phyloP scores from a whole-genome alignment of 805 yeast species.

The Pichia pseudocactophila region DNA sequence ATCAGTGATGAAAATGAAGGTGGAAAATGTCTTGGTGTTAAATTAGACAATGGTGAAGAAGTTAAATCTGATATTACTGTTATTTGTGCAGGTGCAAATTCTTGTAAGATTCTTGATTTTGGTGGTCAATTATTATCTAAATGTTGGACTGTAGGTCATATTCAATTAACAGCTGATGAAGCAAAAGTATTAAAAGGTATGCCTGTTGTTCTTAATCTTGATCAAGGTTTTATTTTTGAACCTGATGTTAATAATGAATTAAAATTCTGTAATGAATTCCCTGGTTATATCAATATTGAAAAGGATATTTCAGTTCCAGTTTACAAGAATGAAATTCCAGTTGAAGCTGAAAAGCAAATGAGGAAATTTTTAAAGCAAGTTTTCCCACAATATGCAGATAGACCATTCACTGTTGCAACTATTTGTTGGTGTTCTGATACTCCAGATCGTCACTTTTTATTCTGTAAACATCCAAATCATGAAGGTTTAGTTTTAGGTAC shows the following conservation, averaged over 20 bases:
- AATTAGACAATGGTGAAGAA: conserved; percentile 21
- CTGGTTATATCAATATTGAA: conserved; percentile 7
- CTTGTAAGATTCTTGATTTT: conserved; percentile 29
- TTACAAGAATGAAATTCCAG: conserved; percentile 10
- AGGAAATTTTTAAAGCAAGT: conserved; percentile 6
- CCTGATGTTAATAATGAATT: conserved; percentile 30
- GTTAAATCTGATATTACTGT: conserved; percentile 23
- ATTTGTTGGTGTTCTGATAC: conserved; percentile 36
- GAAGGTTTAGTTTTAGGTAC: conserved; percentile 32
- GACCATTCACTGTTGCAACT: conserved; percentile 25
- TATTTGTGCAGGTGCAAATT: conserved; percentile 34
- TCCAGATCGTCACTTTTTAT: conserved; percentile 32
- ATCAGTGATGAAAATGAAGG: conserved; percentile 6
- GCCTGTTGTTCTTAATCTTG: conserved; percentile 31
- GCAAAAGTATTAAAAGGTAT: conserved; percentile 22
- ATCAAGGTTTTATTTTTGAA: conserved; percentile 35
- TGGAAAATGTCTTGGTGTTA: conserved; percentile 21
- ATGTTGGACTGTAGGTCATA: conserved; percentile 35
- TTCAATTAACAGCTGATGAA: conserved; percentile 27
- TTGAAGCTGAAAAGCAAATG: conserved; percentile 6
- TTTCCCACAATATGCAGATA: conserved; percentile 29
- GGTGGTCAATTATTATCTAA: conserved; percentile 30
- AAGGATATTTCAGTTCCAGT: conserved; percentile 8
- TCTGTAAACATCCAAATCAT: conserved; percentile 30
- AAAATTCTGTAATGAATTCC: conserved; percentile 32